Percentiles rank a stretch among this genome's conserved stretches.
Evolutionary conservation across 129 eudicot species (phyloP).

Genomic region (Flaveria ramosissima): DNA sequence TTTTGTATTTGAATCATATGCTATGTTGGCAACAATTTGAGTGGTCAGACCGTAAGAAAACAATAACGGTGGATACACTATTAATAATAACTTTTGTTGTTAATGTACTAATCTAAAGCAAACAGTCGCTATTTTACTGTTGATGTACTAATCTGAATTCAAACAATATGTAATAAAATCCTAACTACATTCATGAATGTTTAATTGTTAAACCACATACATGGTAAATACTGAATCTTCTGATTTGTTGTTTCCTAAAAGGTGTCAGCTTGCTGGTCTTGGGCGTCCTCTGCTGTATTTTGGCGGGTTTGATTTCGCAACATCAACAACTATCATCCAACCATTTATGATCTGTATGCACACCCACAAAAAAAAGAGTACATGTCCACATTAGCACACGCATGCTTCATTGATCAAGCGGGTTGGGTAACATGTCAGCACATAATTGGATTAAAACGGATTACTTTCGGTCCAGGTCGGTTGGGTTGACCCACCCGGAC

Average conservation of each 20-base stretch:
- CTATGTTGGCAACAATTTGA: too few relatives aligned
- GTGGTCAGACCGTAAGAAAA: too few relatives aligned
- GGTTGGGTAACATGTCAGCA: not conserved
- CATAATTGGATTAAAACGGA: too few relatives aligned
- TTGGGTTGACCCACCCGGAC: not conserved
- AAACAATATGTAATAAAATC: not conserved
- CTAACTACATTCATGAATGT: not conserved
- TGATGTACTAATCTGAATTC: not conserved
- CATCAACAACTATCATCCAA: conserved; percentile 97
- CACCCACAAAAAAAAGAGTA: conserved; percentile 14
- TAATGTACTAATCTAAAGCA: too few relatives aligned
- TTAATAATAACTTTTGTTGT: too few relatives aligned
- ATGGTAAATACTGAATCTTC: not conserved
- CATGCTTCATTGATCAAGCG: not conserved
- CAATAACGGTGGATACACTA: too few relatives aligned
- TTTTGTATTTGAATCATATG: too few relatives aligned
- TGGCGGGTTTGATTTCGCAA: conserved; percentile 77
- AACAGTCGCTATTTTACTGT: not conserved
- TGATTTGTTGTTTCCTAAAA: not conserved
- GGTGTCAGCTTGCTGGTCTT: conserved; percentile 31
- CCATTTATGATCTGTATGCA: conserved; percentile 82
- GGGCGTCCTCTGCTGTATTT: conserved; percentile 62
- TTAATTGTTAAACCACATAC: not conserved
- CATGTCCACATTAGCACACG: conserved; percentile 10
- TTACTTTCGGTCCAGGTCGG: not conserved